Evolutionary conservation across 208 protist species (phyloP).

Genomic region (Trypanosoma lewisi): DNA sequence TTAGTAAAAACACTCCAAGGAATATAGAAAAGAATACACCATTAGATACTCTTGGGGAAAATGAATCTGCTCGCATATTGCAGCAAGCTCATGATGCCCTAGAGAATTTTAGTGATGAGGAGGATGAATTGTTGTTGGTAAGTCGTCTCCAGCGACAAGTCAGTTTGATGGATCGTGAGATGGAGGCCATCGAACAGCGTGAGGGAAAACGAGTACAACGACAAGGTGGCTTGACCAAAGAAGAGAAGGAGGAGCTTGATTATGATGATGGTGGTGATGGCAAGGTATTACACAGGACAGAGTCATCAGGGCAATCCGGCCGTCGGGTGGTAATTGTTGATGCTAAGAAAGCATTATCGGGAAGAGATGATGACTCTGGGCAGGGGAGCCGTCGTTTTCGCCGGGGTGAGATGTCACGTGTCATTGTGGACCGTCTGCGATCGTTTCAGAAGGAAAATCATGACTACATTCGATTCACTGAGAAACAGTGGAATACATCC

Average conservation of each 20-base stretch:
- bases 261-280: conserved; percentile 4
- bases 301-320: background rate
- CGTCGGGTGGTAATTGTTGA: conserved; percentile 7
- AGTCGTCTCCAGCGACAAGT: conserved; percentile 49
- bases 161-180: conserved; percentile 43
- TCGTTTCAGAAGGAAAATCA: conserved; percentile 60
- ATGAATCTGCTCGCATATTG: conserved; percentile 5
- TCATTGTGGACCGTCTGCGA: conserved; percentile 65
- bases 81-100: conserved; percentile 6
- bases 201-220: conserved; percentile 1
- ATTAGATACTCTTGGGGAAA: background rate
- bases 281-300: background rate
- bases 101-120: conserved; percentile 30
- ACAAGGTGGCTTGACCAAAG: background rate
- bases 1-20: conserved; percentile 1
- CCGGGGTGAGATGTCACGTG: conserved; percentile 57
- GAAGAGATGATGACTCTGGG: background rate
- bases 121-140: conserved; percentile 67
- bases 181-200: conserved; percentile 32
- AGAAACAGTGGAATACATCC: conserved; percentile 84
- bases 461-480: conserved; percentile 83
- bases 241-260: conserved; percentile 11
- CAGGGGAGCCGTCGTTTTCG: conserved; percentile 9
- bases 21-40: background rate
- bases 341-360: background rate